A percentile compares a stretch with the other conserved stretches of the same genome.
Evolutionary conservation across 352 stramenopile genomes (phyloP).

Genomic region (Aphanomyces euteiches): DNA sequence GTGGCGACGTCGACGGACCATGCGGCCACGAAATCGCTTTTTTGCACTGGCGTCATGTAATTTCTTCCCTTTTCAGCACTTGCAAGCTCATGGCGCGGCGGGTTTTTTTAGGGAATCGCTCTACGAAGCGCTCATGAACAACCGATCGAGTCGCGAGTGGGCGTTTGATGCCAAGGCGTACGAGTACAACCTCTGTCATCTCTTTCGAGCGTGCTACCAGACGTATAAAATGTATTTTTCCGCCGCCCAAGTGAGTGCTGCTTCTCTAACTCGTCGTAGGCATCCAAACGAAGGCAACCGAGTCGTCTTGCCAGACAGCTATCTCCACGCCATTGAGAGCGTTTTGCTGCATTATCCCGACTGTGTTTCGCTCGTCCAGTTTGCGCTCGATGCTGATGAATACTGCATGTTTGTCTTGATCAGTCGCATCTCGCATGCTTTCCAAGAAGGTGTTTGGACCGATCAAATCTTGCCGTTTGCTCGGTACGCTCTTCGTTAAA

Average conservation of each 20-base stretch:
- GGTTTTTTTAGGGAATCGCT: conserved; percentile 21
- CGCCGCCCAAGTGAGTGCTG: background rate
- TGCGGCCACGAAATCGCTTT: background rate
- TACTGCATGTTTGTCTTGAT: conserved; percentile 18
- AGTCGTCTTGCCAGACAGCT: conserved; percentile 5
- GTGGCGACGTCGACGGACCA: background rate
- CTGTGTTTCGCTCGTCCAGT: background rate
- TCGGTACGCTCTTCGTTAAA: background rate
- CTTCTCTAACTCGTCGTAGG: background rate
- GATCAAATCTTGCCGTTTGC: conserved; percentile 16
- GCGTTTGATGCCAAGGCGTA: background rate
- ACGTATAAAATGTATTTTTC: background rate
- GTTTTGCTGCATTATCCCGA: background rate
- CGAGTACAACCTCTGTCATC: background rate
- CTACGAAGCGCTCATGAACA: conserved; percentile 26
- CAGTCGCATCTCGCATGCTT: conserved; percentile 11
- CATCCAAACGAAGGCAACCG: conserved; percentile 14
- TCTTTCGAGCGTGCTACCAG: conserved; percentile 1
- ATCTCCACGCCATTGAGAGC: conserved; percentile 15
- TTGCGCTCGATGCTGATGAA: conserved; percentile 18
- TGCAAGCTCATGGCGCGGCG: background rate
- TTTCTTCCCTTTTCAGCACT: background rate
- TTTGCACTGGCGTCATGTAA: conserved; percentile 12
- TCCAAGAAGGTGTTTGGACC: conserved; percentile 2
- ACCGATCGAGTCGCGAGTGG: conserved; percentile 12